Evolutionary conservation across 495 filamentous ascomycete species (phyloP).

Genomic region (Aspergillus cristatus): DNA sequence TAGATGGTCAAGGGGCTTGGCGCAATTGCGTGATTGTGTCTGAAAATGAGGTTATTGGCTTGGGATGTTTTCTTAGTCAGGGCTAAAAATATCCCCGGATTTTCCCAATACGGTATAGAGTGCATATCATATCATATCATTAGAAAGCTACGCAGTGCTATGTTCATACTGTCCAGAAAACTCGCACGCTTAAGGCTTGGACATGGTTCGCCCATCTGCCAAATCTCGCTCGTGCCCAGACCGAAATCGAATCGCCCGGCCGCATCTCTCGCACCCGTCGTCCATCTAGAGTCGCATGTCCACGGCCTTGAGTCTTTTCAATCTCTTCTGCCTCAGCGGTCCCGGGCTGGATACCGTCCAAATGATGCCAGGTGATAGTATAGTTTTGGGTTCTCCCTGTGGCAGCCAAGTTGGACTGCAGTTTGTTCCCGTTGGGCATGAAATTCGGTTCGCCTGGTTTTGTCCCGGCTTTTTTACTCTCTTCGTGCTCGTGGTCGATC

Average conservation of each 20-base stretch:
- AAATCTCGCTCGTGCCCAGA: constrained; percentile 59
- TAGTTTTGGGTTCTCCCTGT: constrained; percentile 24
- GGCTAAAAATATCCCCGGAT: too few species aligned
- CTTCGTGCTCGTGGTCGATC: too few species aligned
- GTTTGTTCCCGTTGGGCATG: constrained; percentile 25
- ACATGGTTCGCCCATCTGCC: constrained; percentile 53
- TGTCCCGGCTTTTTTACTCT: too few species aligned
- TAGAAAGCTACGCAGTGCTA: too few species aligned
- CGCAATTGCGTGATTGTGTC: constrained; percentile 32
- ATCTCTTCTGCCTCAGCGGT: constrained; percentile 33
- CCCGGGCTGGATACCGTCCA: constrained; percentile 37
- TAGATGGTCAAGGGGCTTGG: constrained; percentile 18
- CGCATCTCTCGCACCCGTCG: constrained; percentile 46
- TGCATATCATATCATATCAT: too few species aligned
- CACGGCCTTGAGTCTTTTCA: constrained; percentile 36
- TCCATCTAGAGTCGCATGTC: constrained; percentile 45
- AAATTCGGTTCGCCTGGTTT: constrained; percentile 33
- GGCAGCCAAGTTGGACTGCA: constrained; percentile 47
- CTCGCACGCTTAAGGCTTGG: constrained; percentile 44
- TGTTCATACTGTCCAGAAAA: constrained; percentile 45
- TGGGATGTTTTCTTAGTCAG: too few species aligned
- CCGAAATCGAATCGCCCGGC: constrained; percentile 54
- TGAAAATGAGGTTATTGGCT: constrained; percentile 7
- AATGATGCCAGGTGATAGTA: constrained; percentile 48
- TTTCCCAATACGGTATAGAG: too few species aligned